phyloP scores from a whole-genome alignment of 1,139 yeast species.

The Starmera stellimalicola region DNA sequence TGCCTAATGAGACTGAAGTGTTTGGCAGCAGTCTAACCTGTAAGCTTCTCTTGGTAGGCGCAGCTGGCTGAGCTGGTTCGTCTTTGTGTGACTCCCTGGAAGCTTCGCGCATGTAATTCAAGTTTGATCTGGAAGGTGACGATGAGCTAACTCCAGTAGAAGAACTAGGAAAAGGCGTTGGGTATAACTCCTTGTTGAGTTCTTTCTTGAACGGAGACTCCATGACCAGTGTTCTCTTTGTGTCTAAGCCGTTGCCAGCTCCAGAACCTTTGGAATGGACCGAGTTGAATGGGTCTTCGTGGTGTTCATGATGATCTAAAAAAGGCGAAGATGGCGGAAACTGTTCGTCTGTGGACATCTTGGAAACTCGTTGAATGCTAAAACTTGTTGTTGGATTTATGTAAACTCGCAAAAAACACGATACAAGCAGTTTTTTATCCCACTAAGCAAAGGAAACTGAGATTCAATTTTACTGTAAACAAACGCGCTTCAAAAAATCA shows the following conservation, averaged over 20 bases:
- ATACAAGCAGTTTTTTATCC: no score
- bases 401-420: no score
- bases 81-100: neutral
- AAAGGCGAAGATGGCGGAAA: slow-evolving; percentile 65
- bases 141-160: slow-evolving; percentile 24
- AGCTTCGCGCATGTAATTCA: slow-evolving; percentile 2
- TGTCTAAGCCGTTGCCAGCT: neutral
- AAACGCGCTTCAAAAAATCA: no score
- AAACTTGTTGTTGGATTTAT: no score
- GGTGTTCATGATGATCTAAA: slow-evolving; percentile 18
- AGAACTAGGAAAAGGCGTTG: slow-evolving; percentile 36
- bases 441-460: no score
- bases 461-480: no score
- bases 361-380: neutral
- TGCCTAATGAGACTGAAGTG: slow-evolving; percentile 14
- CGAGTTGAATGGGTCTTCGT: slow-evolving; percentile 20
- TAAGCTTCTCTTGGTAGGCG: slow-evolving; percentile 6
- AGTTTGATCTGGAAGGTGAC: slow-evolving; percentile 16
- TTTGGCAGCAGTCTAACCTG: slow-evolving; percentile 12
- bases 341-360: slow-evolving; percentile 21
- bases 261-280: slow-evolving; percentile 4
- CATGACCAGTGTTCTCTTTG: slow-evolving; percentile 11
- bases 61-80: slow-evolving; percentile 3
- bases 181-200: slow-evolving; percentile 18
- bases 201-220: slow-evolving; percentile 14